Percentiles rank a stretch among this genome's conserved stretches.
Conservation (phyloP, 352 stramenopile species). For the Phytopythium vexans region DNA sequence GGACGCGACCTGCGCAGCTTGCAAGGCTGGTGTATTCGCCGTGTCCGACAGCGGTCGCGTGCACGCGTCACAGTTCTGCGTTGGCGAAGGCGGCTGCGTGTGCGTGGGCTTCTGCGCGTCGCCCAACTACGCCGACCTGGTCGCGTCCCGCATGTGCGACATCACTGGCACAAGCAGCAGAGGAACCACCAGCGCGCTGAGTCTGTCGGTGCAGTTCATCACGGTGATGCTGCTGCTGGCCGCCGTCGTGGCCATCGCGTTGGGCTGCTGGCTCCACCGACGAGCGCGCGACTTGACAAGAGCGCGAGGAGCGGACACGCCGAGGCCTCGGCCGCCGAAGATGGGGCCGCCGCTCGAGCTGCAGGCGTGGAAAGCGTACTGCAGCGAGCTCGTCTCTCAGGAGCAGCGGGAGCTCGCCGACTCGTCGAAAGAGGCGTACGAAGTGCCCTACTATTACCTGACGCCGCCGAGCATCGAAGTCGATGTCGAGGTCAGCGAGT, state of each 20-base stretch:
- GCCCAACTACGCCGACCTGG: constrained; percentile 16
- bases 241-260: background rate
- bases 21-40: constrained; percentile 10
- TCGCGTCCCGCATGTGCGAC: constrained; percentile 7
- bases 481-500: no score
- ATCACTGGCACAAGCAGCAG: background rate
- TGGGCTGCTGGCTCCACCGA: background rate
- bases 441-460: constrained; percentile 1
- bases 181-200: background rate
- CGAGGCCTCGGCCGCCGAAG: constrained; percentile 3
- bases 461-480: background rate
- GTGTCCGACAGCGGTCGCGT: constrained; percentile 9
- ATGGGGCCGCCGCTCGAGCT: constrained; percentile 23
- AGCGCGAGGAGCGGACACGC: constrained; percentile 1
- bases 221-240: no score
- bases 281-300: background rate
- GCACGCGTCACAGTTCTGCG: constrained; percentile 29
- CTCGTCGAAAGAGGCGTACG: background rate
- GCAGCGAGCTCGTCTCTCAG: constrained; percentile 19
- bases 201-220: background rate
- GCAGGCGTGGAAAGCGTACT: constrained; percentile 29
- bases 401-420: constrained; percentile 16
- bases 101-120: constrained; percentile 34
- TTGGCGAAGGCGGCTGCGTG: constrained; percentile 22
- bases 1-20: constrained; percentile 15